Conservation (phyloP, 2,329 filamentous ascomycete genomes). For the Ceratocystis eucalypticola region DNA sequence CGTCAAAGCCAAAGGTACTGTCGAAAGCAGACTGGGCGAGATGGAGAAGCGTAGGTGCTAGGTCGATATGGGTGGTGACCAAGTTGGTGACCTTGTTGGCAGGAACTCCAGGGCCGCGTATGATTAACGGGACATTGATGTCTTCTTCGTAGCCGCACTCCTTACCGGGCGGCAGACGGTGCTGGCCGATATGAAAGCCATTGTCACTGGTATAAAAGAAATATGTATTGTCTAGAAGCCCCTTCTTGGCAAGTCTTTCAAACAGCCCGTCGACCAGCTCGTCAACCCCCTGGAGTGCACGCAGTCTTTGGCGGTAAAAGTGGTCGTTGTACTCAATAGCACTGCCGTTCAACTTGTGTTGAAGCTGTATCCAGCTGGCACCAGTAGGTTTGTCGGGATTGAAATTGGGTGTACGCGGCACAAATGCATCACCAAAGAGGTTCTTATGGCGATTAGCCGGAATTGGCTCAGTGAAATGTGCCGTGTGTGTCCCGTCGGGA, state of each 20-base stretch:
- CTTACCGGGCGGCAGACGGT: slow-evolving; percentile 39
- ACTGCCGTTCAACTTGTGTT: slow-evolving; percentile 26
- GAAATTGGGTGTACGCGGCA: slow-evolving; percentile 53
- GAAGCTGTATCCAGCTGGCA: slow-evolving; percentile 33
- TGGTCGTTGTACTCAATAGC: slow-evolving; percentile 28
- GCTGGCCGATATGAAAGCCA: slow-evolving; percentile 40
- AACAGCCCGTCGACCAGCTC: slow-evolving; percentile 33
- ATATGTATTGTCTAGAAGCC: slow-evolving; percentile 33
- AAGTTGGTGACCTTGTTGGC: slow-evolving; percentile 26
- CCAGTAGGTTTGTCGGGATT: slow-evolving; percentile 39
- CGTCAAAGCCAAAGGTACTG: slow-evolving; percentile 43
- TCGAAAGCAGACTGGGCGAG: slow-evolving; percentile 27
- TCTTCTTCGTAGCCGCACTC: slow-evolving; percentile 39
- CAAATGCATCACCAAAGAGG: slow-evolving; percentile 43
- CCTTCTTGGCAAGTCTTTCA: slow-evolving; percentile 25
- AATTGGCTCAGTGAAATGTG: slow-evolving; percentile 26
- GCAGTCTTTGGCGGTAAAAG: slow-evolving; percentile 32
- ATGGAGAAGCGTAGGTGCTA: slow-evolving; percentile 41
- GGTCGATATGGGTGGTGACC: slow-evolving; percentile 39
- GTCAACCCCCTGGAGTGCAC: slow-evolving; percentile 34
- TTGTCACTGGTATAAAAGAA: slow-evolving; percentile 42
- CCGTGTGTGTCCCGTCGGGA: slow-evolving; percentile 12
- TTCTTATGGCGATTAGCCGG: slow-evolving; percentile 42
- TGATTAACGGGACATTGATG: slow-evolving; percentile 37
- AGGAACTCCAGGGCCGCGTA: slow-evolving; percentile 36